phyloP scores from a whole-genome alignment of 345 rosid species.

The Moricandia arvensis region DNA sequence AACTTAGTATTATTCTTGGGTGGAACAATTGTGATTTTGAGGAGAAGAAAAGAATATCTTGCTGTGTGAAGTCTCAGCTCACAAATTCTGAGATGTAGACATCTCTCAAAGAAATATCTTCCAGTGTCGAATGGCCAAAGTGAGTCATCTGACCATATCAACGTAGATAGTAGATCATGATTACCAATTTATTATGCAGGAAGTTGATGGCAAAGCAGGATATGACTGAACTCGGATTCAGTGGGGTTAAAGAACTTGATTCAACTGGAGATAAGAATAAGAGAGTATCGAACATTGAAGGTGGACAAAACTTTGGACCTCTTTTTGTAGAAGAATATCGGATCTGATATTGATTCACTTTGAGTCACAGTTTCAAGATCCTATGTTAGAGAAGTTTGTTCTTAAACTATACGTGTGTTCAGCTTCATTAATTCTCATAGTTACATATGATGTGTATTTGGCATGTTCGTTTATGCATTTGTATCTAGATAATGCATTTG shows the following conservation, averaged over 20 bases:
- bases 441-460: not conserved
- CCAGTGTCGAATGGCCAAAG: conserved; percentile 92
- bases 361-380: not conserved
- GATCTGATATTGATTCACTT: not conserved
- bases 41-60: conserved; percentile 91
- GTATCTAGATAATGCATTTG: not conserved
- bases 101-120: conserved; percentile 75
- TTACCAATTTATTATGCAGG: conserved; percentile 40
- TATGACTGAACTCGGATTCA: conserved; percentile 78
- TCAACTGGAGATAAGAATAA: conserved; percentile 25
- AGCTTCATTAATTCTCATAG: not conserved
- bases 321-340: not conserved
- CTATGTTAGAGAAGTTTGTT: not conserved
- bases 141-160: conserved; percentile 34
- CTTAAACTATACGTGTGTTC: not conserved
- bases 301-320: conserved; percentile 7
- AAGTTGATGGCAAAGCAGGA: conserved; percentile 93
- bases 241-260: conserved; percentile 42
- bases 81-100: conserved; percentile 71
- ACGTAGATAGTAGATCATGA: not conserved
- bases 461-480: not conserved
- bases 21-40: conserved; percentile 27
- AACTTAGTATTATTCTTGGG: not conserved
- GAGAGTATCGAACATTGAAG: conserved; percentile 26
- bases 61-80: conserved; percentile 75